phyloP scores from a whole-genome alignment of 352 stramenopile species.

The Plasmopara muralis region DNA sequence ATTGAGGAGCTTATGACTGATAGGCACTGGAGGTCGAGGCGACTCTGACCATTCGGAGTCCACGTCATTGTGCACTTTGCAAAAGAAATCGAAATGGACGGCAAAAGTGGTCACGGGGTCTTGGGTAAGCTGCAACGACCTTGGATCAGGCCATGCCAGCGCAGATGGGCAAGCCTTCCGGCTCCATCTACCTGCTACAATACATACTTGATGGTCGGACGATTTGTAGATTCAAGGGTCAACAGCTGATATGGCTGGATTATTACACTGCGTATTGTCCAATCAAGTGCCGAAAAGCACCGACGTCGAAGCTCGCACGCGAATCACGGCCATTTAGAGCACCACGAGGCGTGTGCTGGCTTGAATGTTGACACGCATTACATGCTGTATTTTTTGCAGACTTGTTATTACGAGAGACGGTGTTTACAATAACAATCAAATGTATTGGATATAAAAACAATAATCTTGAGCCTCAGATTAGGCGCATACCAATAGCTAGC shows the following conservation, averaged over 20 bases:
- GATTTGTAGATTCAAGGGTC: no score
- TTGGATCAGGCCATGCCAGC: not conserved
- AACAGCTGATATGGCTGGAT: conserved; percentile 9
- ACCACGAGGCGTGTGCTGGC: conserved; percentile 7
- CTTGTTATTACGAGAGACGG: no score
- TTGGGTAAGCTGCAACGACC: not conserved
- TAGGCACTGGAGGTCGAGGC: conserved; percentile 29
- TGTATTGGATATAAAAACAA: no score
- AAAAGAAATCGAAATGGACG: conserved; percentile 23
- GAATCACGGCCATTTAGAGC: conserved; percentile 18
- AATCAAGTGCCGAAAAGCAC: conserved; percentile 22
- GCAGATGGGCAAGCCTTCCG: not conserved
- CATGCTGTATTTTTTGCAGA: no score
- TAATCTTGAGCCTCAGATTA: no score
- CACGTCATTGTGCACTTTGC: conserved; percentile 17
- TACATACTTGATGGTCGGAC: no score
- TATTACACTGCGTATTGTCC: conserved; percentile 16
- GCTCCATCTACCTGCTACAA: not conserved
- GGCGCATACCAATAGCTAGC: no score
- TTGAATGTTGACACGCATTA: no score
- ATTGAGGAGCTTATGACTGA: conserved; percentile 31
- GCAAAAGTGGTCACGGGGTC: not conserved
- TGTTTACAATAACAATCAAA: no score
- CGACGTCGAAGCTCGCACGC: conserved; percentile 15
- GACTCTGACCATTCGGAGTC: conserved; percentile 18